Conservation (phyloP, 192 early-diverging fungal species). For the Linnemannia schmuckeri region DNA sequence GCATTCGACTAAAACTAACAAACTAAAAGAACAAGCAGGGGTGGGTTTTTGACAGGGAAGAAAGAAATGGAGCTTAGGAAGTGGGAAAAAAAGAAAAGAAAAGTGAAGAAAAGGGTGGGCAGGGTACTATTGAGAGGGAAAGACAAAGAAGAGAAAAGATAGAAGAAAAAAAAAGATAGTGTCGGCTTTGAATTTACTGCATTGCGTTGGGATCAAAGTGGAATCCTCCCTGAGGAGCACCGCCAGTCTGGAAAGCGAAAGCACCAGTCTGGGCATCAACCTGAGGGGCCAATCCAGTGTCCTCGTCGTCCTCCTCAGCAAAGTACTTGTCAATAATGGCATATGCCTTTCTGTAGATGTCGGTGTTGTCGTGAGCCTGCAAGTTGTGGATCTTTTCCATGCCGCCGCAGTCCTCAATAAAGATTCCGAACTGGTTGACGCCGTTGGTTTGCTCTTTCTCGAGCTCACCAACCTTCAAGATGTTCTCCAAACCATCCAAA, state of each 20-base stretch:
- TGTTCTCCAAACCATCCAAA: conserved; percentile 97
- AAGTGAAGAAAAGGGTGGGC: background rate
- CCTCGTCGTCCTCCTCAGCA: conserved; percentile 86
- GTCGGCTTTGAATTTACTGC: conserved; percentile 21
- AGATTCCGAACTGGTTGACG: conserved; percentile 89
- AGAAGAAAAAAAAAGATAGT: background rate
- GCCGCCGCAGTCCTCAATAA: conserved; percentile 94
- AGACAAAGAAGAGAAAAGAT: background rate
- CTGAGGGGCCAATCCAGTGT: conserved; percentile 77
- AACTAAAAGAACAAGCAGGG: background rate
- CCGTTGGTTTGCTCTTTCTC: conserved; percentile 76
- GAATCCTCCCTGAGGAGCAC: conserved; percentile 85
- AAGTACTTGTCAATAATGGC: conserved; percentile 98
- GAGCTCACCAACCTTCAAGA: conserved; percentile 94
- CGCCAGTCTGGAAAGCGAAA: conserved; percentile 82
- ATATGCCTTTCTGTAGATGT: conserved; percentile 98
- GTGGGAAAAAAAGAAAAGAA: background rate
- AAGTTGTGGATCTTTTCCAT: conserved; percentile 96
- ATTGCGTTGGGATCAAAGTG: conserved; percentile 71
- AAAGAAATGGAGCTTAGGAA: background rate
- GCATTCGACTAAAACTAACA: conserved; percentile 1
- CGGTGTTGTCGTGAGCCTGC: conserved; percentile 95
- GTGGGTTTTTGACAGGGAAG: background rate
- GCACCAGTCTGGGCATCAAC: conserved; percentile 82
- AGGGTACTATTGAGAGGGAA: background rate